A percentile compares a stretch with the other conserved stretches of the same genome.
phyloP scores from a whole-genome alignment of 176 grass and related monocot genomes.

The Carex scoparia region DNA sequence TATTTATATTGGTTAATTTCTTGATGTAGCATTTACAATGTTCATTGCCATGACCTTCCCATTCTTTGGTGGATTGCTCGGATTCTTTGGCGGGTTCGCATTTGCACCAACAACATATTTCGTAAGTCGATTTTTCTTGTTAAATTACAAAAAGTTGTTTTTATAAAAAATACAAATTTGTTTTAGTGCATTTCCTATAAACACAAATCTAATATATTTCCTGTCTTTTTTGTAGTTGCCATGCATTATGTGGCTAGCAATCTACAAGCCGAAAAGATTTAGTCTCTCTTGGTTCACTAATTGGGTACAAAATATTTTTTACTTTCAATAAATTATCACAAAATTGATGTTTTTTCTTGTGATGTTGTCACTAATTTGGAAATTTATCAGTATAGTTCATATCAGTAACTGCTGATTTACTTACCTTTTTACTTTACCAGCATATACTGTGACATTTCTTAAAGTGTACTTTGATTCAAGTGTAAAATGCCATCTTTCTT shows the following conservation, averaged over 20 bases:
- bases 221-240: conserved; percentile 52
- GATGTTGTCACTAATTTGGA: background rate
- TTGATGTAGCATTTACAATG: conserved; percentile 74
- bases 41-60: conserved; percentile 86
- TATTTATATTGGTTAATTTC: background rate
- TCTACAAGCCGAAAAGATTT: conserved; percentile 72
- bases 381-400: too few relatives aligned
- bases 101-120: conserved; percentile 89
- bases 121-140: conserved; percentile 34
- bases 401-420: background rate
- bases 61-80: conserved; percentile 70
- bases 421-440: background rate
- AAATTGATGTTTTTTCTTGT: background rate
- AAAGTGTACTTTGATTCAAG: background rate
- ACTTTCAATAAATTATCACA: too few relatives aligned
- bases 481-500: background rate
- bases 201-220: background rate
- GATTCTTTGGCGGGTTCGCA: conserved; percentile 84
- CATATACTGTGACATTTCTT: background rate
- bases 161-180: background rate
- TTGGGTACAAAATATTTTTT: conserved; percentile 41
- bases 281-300: conserved; percentile 76
- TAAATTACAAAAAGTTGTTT: background rate
- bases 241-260: conserved; percentile 79
- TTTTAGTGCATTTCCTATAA: background rate